Evolutionary conservation across 2,329 filamentous ascomycete genomes (phyloP).

Genomic region (Didymella lethalis): DNA sequence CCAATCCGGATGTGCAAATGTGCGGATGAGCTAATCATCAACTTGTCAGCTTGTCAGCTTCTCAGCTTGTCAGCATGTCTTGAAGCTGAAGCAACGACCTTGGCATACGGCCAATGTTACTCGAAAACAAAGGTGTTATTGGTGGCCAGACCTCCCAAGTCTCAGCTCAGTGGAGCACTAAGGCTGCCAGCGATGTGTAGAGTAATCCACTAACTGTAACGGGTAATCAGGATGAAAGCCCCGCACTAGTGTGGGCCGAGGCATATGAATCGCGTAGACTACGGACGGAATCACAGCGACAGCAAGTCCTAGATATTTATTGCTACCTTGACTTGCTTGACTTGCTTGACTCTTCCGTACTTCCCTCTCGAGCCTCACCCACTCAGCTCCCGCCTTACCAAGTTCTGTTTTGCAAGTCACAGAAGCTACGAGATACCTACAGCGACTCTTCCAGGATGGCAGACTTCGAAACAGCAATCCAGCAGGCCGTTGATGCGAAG

Average conservation of each 20-base stretch:
- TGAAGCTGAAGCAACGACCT: neutral
- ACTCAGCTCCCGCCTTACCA: neutral
- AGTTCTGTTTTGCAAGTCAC: neutral
- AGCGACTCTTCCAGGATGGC: neutral
- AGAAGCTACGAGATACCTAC: neutral
- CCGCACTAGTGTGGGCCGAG: conserved; percentile 16
- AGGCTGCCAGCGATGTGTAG: neutral
- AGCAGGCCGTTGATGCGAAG: conserved; percentile 28
- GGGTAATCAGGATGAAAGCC: conserved; percentile 1
- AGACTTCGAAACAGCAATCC: conserved; percentile 32
- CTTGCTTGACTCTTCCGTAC: neutral
- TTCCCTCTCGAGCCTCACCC: neutral
- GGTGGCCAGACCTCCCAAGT: neutral
- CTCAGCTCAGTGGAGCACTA: conserved; percentile 5
- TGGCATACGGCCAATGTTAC: neutral
- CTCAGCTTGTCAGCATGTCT: neutral
- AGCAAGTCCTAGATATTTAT: neutral
- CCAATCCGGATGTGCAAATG: neutral
- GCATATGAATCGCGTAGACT: neutral
- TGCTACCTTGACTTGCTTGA: neutral
- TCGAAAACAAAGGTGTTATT: neutral
- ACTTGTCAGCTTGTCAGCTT: neutral
- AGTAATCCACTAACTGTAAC: neutral
- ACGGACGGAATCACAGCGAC: neutral
- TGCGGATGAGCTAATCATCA: neutral